Base-by-base conservation (phyloP, 352 stramenopile species). In the Phytophthora pseudosyringae region DNA sequence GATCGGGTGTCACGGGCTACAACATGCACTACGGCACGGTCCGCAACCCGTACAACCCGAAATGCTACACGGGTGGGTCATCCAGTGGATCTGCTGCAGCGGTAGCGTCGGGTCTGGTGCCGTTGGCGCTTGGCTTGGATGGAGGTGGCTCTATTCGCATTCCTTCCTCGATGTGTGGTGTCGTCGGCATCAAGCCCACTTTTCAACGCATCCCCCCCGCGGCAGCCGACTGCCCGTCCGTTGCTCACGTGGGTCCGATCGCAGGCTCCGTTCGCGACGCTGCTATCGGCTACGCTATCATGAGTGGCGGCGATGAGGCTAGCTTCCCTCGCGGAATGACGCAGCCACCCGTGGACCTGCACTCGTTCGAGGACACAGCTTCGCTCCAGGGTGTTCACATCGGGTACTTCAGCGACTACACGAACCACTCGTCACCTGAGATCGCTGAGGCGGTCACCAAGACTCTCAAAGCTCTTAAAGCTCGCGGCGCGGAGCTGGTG, bases 121-220 rank as follows among this genome's bases (percentile, higher is more conserved):
- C 91, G 3, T 59, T 98, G 3, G 88, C 90, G 0, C 59, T 98
- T 8, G 94, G 89, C 9, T 67, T 88, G 12, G 94, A 98, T 70
- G 91, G 87, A 31, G 93, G 92, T 9, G 94, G 93, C 9, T 97
- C 87, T 1, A 95, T 98, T 58, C 89, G 93, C 1, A 94, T 98
- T 36, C 94, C 94, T n/a, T 82, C 90, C 4, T 70, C 69, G n/a
- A 59, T 98, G 31, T 97, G 83, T 62, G 91, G 93, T 29, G 73
- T 97, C 16, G 85, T 98, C 15, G 94, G 94, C 4, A 71, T 98
- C 45, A 97, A 97, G 44, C 81, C 90, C 8, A 96, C 85, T 16
- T 98, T 94, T 61, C 71, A 83, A 52, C 81, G 88, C 8, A 69
- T 95, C 46, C 83, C 87, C 36, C 78, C 79, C n/a, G 45, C 90